Percentiles rank a stretch among this genome's conserved stretches.
phyloP scores from a whole-genome alignment of 2,329 filamentous ascomycete species.

The Alternaria solani region DNA sequence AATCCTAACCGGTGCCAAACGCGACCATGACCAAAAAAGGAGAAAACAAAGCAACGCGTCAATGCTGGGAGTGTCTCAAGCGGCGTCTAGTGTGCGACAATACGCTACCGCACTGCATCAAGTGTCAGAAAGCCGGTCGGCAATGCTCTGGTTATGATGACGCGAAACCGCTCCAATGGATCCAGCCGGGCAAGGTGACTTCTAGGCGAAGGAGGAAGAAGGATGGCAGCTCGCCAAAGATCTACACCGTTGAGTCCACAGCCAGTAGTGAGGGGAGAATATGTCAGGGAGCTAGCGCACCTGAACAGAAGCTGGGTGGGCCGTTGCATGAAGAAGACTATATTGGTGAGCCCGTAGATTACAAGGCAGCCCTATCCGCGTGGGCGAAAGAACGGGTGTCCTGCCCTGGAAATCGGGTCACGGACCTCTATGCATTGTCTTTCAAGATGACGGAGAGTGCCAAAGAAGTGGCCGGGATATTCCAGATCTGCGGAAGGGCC shows the following conservation, averaged over 20 bases:
- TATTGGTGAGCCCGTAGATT: slow-evolving; percentile 7
- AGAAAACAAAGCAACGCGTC: slow-evolving; percentile 33
- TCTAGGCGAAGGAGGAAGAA: slow-evolving; percentile 35
- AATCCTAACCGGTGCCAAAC: neutral
- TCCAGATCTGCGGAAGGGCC: slow-evolving; percentile 17
- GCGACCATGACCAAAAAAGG: slow-evolving; percentile 21
- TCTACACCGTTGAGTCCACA: slow-evolving; percentile 10
- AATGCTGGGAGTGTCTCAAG: slow-evolving; percentile 47
- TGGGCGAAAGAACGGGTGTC: neutral
- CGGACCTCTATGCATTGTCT: slow-evolving; percentile 3
- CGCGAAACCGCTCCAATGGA: slow-evolving; percentile 46
- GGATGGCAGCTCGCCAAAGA: slow-evolving; percentile 9
- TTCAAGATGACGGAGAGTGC: neutral
- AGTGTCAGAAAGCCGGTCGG: slow-evolving; percentile 39
- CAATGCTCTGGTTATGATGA: slow-evolving; percentile 44
- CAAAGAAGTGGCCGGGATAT: slow-evolving; percentile 15
- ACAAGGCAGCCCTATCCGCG: neutral
- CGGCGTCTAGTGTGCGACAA: slow-evolving; percentile 45
- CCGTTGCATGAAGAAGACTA: neutral
- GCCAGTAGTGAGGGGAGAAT: neutral
- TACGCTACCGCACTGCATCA: slow-evolving; percentile 43
- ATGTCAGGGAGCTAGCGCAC: neutral
- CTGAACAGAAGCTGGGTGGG: neutral
- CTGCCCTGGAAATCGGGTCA: slow-evolving; percentile 4
- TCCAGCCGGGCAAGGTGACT: slow-evolving; percentile 40